A percentile compares a stretch with the other conserved stretches of the same genome.
These are phyloP conservation scores for Diphasiastrum complanatum DNA, from an alignment of 83 land plant species.

Conservation along the genomic window DNA sequence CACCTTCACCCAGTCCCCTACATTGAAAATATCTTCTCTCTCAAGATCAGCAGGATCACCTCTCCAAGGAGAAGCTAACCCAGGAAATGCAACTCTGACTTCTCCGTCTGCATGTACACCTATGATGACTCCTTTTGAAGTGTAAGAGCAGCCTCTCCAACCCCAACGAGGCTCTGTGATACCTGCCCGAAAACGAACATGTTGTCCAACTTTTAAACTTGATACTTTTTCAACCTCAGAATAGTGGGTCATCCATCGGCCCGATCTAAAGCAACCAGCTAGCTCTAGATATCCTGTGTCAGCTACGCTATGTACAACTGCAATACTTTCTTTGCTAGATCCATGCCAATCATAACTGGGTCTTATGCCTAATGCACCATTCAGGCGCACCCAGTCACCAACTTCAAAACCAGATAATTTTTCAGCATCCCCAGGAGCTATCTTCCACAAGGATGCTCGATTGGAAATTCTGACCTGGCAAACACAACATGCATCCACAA, in stretches of 20 bases:
- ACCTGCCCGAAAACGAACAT: constrained; percentile 67
- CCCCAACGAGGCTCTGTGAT: constrained; percentile 87
- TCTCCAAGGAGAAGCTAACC: constrained; percentile 66
- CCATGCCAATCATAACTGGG: constrained; percentile 92
- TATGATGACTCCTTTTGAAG: constrained; percentile 60
- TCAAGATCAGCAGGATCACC: constrained; percentile 90
- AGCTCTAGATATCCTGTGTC: constrained; percentile 78
- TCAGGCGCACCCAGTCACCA: constrained; percentile 93
- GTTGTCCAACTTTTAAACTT: constrained; percentile 61
- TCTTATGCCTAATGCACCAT: constrained; percentile 55
- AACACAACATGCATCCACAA: no score
- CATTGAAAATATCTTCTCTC: constrained; percentile 74
- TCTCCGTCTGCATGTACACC: constrained; percentile 90
- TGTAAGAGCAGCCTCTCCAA: constrained; percentile 71
- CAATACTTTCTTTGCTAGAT: constrained; percentile 69
- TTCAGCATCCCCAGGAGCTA: constrained; percentile 91
- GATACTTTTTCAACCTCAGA: constrained; percentile 82
- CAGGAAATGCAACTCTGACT: constrained; percentile 71
- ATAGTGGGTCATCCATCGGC: constrained; percentile 71
- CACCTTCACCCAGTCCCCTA: constrained; percentile 88
- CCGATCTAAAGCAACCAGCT: constrained; percentile 80
- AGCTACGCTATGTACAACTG: constrained; percentile 82
- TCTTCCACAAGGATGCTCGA: constrained; percentile 62
- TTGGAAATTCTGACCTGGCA: constrained; percentile 78
- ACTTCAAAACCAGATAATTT: constrained; percentile 84